phyloP scores from a whole-genome alignment of 371 early-diverging fungal genomes.

The Rhizomucor pusillus region DNA sequence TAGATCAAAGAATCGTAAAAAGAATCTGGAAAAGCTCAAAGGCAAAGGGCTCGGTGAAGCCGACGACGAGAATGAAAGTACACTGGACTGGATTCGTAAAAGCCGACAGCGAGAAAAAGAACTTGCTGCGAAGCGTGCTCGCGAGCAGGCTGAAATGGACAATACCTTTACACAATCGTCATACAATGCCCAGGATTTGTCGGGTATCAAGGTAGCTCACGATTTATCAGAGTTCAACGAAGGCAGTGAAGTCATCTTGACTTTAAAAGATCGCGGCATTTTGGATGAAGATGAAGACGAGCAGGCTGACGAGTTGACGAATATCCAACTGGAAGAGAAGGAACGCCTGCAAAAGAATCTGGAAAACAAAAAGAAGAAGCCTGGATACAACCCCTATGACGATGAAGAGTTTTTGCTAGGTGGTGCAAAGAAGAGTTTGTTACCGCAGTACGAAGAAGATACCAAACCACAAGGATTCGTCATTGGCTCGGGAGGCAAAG shows the following conservation, averaged over 20 bases:
- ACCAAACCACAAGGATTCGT: conserved; percentile 50
- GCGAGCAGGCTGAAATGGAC: conserved; percentile 47
- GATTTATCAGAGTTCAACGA: conserved; percentile 67
- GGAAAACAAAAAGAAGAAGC: conserved; percentile 75
- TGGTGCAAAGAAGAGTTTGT: conserved; percentile 50
- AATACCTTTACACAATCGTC: conserved; percentile 11
- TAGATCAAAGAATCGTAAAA: conserved; percentile 59
- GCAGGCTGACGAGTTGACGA: conserved; percentile 73
- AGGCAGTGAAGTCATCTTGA: conserved; percentile 79
- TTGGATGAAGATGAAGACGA: conserved; percentile 68
- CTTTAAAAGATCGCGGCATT: conserved; percentile 82
- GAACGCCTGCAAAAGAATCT: conserved; percentile 68
- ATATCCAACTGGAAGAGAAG: conserved; percentile 66
- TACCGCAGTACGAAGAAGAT: conserved; percentile 87
- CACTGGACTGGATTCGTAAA: conserved; percentile 65
- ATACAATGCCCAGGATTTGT: conserved; percentile 55
- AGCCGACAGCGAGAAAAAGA: conserved; percentile 50
- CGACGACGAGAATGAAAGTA: conserved; percentile 55
- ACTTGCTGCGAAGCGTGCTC: conserved; percentile 49
- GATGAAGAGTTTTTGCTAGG: conserved; percentile 69
- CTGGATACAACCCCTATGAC: conserved; percentile 75
- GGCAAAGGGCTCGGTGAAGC: conserved; percentile 76
- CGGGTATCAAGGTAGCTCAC: conserved; percentile 81
- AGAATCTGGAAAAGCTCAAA: conserved; percentile 55
- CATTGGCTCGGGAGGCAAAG: conserved; percentile 32